Conservation (phyloP, 441 rosid species). For the Corymbia calophylla region DNA sequence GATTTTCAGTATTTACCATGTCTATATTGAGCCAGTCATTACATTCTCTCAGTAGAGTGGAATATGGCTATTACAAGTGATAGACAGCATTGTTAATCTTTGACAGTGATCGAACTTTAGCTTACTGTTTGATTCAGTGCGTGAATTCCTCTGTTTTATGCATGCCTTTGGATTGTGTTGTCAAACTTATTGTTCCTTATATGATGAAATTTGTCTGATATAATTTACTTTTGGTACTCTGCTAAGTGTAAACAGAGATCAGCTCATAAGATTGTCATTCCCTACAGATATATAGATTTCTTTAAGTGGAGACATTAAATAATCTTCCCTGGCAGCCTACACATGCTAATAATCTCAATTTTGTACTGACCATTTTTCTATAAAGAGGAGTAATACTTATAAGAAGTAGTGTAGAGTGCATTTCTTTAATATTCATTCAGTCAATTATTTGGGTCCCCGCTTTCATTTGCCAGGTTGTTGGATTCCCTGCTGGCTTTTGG, state of each 20-base stretch:
- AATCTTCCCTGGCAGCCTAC: not conserved
- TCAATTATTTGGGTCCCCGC: not conserved
- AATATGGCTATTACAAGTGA: not conserved
- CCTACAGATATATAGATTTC: not conserved
- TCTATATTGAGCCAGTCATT: too few relatives aligned
- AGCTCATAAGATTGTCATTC: not conserved
- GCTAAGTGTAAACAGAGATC: not conserved
- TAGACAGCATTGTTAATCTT: not conserved
- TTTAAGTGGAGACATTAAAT: not conserved
- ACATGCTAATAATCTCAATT: not conserved
- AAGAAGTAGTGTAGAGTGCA: not conserved
- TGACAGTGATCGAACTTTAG: not conserved
- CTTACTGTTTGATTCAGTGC: not conserved
- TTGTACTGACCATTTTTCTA: not conserved
- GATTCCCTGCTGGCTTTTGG: not conserved
- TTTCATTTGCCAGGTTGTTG: not conserved
- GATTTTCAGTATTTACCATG: too few relatives aligned
- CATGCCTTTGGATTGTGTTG: not conserved
- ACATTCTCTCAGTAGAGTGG: not conserved
- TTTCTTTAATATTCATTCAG: not conserved
- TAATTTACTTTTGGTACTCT: not conserved
- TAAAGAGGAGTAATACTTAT: not conserved
- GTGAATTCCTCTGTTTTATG: not conserved
- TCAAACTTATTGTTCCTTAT: not conserved
- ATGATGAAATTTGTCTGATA: not conserved